Evolutionary conservation across 1,139 yeast species (phyloP).

Genomic region (Debaryomycetaceae sp.): DNA sequence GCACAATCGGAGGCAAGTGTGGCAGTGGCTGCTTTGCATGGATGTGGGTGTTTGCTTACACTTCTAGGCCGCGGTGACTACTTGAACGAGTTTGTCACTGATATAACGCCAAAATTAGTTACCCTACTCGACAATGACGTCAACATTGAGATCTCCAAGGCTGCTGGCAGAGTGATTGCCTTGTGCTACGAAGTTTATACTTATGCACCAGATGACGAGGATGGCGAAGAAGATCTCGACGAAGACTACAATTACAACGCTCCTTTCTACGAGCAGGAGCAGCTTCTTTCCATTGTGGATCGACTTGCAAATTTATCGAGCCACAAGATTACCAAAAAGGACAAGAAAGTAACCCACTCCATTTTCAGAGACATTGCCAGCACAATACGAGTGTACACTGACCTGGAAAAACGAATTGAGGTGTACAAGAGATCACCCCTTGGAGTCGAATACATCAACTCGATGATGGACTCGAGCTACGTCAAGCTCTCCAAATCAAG

Average conservation of each 20-base stretch:
- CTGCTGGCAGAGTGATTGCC: constrained; percentile 61
- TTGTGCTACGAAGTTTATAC: constrained; percentile 56
- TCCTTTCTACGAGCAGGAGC: constrained; percentile 59
- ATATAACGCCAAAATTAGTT: constrained; percentile 33
- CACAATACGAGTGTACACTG: constrained; percentile 45
- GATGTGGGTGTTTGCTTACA: constrained; percentile 43
- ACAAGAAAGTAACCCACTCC: constrained; percentile 57
- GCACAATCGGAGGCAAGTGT: constrained; percentile 35
- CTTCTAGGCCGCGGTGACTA: constrained; percentile 35
- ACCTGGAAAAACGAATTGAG: constrained; percentile 33
- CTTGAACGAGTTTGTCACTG: constrained; percentile 39
- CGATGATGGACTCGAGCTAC: constrained; percentile 40
- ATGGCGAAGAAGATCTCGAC: constrained; percentile 31
- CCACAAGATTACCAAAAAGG: constrained; percentile 57
- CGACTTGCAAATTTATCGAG: constrained; percentile 50
- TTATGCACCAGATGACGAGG: constrained; percentile 34
- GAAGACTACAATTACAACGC: constrained; percentile 41
- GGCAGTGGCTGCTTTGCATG: constrained; percentile 44
- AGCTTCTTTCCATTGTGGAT: constrained; percentile 40
- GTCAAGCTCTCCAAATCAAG: constrained; percentile 53
- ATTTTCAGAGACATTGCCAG: constrained; percentile 57
- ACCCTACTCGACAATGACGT: constrained; percentile 42
- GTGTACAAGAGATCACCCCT: constrained; percentile 31
- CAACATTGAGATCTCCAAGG: constrained; percentile 38
- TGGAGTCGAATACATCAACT: constrained; percentile 38